These are phyloP conservation scores for Eucalyptus tenuipes DNA, from an alignment of 345 rosid species.

Conservation along the genomic window DNA sequence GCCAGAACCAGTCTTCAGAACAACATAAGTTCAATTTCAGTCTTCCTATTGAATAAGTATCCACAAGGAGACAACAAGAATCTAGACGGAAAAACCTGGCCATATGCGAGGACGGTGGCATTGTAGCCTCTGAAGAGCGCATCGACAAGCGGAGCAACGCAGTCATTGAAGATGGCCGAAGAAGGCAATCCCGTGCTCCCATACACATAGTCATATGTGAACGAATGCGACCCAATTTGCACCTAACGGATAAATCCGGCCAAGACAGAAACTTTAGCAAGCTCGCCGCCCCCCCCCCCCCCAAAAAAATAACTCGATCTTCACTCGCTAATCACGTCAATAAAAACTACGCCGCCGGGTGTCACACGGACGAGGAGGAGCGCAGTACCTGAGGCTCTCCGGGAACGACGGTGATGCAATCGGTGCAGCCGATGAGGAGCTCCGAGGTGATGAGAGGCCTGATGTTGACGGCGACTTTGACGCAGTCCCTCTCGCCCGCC, in stretches of 20 bases:
- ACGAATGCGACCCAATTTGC: conserved; percentile 75
- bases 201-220: conserved; percentile 75
- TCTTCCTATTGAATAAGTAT: neutral
- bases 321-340: neutral
- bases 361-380: neutral
- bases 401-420: conserved; percentile 74
- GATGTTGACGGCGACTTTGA: conserved; percentile 80
- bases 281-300: neutral
- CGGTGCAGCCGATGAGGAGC: conserved; percentile 78
- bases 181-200: conserved; percentile 45
- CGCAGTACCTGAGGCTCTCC: conserved; percentile 77
- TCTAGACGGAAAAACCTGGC: conserved; percentile 45
- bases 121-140: conserved; percentile 83
- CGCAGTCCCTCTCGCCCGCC: conserved; percentile 32
- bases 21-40: neutral
- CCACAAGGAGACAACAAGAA: neutral
- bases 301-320: neutral
- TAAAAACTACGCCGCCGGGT: neutral
- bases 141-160: conserved; percentile 82
- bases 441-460: conserved; percentile 85
- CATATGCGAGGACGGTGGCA: conserved; percentile 93
- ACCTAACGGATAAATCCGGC: conserved; percentile 24
- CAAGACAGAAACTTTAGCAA: neutral
- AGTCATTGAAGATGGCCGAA: conserved; percentile 36
- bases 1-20: conserved; percentile 78